phyloP scores from a whole-genome alignment of 371 early-diverging fungal genomes.

The Rhizopus microsporus region DNA sequence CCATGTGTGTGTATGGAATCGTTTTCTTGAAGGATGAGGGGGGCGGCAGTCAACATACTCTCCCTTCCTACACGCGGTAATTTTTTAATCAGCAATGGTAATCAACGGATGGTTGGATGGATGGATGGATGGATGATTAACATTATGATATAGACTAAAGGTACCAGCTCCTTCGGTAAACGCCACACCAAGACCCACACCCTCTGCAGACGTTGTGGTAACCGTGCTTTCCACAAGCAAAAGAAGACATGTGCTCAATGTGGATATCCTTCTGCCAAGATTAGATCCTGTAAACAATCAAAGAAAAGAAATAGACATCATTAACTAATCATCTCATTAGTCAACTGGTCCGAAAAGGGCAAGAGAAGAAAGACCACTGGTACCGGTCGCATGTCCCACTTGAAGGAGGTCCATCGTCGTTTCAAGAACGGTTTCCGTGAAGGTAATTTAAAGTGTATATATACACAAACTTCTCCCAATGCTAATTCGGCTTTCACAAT shows the following conservation, averaged over 20 bases:
- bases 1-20: background rate
- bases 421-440: conserved; percentile 96
- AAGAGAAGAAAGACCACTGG: conserved; percentile 96
- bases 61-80: background rate
- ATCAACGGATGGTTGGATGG: background rate
- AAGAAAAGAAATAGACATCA: background rate
- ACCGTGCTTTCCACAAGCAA: conserved; percentile 98
- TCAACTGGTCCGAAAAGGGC: conserved; percentile 94
- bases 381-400: conserved; percentile 95
- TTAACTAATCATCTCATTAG: conserved; percentile 23
- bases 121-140: background rate
- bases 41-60: background rate
- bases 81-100: background rate
- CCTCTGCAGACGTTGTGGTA: conserved; percentile 97
- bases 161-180: conserved; percentile 29
- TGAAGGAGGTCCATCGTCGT: conserved; percentile 84
- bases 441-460: conserved; percentile 20
- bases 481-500: too few relatives aligned
- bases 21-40: background rate
- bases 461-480: background rate
- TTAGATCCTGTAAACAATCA: conserved; percentile 83
- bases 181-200: conserved; percentile 97
- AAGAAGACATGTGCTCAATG: conserved; percentile 99
- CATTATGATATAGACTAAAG: conserved; percentile 17
- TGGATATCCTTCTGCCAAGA: conserved; percentile 98